A percentile compares a stretch with the other conserved stretches of the same genome.
Conservation (phyloP, 768 basidiomycete species). For the Termitomyces sp. region DNA sequence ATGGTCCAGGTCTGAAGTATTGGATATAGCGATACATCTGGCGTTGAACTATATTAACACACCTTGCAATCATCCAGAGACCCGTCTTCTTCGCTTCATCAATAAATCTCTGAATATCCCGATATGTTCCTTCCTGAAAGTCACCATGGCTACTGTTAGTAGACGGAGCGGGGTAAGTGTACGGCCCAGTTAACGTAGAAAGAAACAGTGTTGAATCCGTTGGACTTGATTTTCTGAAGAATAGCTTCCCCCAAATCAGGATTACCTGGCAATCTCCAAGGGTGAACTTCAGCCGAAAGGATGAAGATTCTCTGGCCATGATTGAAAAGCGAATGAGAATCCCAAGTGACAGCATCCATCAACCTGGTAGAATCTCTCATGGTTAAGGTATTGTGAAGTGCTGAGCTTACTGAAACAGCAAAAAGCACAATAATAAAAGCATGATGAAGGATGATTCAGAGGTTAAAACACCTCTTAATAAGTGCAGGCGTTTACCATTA, state of each 20-base stretch:
- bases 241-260: slow-evolving; percentile 54
- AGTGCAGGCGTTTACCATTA: background rate
- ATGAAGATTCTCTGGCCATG: slow-evolving; percentile 53
- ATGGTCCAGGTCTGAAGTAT: slow-evolving; percentile 40
- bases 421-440: slow-evolving; percentile 7
- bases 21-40: background rate
- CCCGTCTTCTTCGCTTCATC: slow-evolving; percentile 47
- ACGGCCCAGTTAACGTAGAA: slow-evolving; percentile 59
- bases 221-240: slow-evolving; percentile 58
- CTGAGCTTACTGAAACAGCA: slow-evolving; percentile 6
- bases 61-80: slow-evolving; percentile 54
- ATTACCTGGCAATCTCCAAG: slow-evolving; percentile 50
- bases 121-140: slow-evolving; percentile 43
- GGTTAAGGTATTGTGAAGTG: slow-evolving; percentile 2
- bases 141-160: slow-evolving; percentile 42
- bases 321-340: slow-evolving; percentile 53
- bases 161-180: slow-evolving; percentile 41
- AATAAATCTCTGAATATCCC: slow-evolving; percentile 48
- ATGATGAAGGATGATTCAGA: slow-evolving; percentile 1
- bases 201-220: slow-evolving; percentile 58
- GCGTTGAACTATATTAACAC: background rate
- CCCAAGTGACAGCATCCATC: slow-evolving; percentile 51
- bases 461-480: background rate
- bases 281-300: slow-evolving; percentile 58
- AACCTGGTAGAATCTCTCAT: slow-evolving; percentile 38